Evolutionary conservation across 306 rosid genomes (phyloP).

Genomic region (Canavalia gladiata): DNA sequence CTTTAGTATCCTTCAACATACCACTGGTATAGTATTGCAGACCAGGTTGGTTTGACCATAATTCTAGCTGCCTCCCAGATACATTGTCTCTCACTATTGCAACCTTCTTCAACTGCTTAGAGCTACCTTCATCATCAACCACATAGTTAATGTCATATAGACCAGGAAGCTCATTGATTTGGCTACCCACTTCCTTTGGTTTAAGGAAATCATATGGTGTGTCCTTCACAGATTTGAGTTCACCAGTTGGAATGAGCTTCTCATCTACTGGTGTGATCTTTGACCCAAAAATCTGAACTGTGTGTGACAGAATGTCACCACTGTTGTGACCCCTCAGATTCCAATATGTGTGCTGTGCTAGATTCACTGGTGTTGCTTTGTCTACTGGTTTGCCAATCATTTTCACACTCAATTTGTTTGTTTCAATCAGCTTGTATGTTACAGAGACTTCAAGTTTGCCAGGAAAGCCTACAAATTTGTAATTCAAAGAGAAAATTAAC

Average conservation of each 20-base stretch:
- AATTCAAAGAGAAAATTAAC: background rate
- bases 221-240: slow-evolving; percentile 39
- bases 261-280: slow-evolving; percentile 54
- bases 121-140: slow-evolving; percentile 32
- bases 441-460: slow-evolving; percentile 58
- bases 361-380: slow-evolving; percentile 68
- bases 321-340: slow-evolving; percentile 63
- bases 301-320: slow-evolving; percentile 60
- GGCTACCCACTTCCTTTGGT: slow-evolving; percentile 52
- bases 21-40: slow-evolving; percentile 57
- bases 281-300: slow-evolving; percentile 55
- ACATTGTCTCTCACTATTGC: slow-evolving; percentile 45
- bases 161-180: slow-evolving; percentile 43
- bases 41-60: slow-evolving; percentile 64
- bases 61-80: slow-evolving; percentile 62
- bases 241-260: slow-evolving; percentile 62
- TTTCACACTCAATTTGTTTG: slow-evolving; percentile 51
- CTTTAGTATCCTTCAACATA: slow-evolving; percentile 48
- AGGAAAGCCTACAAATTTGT: slow-evolving; percentile 57
- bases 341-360: slow-evolving; percentile 71
- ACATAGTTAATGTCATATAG: slow-evolving; percentile 69
- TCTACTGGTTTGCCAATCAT: slow-evolving; percentile 58
- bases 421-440: slow-evolving; percentile 53
- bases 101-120: slow-evolving; percentile 48
- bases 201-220: slow-evolving; percentile 65